Evolutionary conservation across 805 yeast genomes (phyloP).

Genomic region (Yamadazyma ubonensis): DNA sequence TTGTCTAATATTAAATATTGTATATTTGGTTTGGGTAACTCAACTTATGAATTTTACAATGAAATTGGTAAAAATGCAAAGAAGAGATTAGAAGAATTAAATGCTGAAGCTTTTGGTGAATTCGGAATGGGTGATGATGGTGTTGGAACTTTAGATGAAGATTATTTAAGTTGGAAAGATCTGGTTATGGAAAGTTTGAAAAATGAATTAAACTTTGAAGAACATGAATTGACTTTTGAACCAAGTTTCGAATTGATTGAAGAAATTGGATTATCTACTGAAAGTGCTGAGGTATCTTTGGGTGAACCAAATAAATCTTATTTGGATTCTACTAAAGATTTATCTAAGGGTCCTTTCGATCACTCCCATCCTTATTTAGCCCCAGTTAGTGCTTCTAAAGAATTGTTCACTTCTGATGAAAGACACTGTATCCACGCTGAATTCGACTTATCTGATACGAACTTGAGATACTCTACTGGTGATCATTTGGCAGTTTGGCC

Average conservation of each 20-base stretch:
- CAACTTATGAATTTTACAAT: conserved; percentile 90
- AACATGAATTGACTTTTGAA: conserved; percentile 76
- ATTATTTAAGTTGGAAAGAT: conserved; percentile 92
- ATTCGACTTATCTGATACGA: conserved; percentile 73
- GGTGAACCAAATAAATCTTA: conserved; percentile 79
- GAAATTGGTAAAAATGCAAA: conserved; percentile 68
- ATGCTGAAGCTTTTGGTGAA: conserved; percentile 72
- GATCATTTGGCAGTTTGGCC: conserved; percentile 97
- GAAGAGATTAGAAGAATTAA: conserved; percentile 53
- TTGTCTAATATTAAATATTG: conserved; percentile 63
- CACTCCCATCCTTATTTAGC: conserved; percentile 82
- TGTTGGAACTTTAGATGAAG: conserved; percentile 91
- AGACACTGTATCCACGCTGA: conserved; percentile 91
- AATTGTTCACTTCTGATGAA: conserved; percentile 60
- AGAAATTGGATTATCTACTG: conserved; percentile 24
- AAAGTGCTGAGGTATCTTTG: conserved; percentile 37
- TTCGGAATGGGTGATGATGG: conserved; percentile 96
- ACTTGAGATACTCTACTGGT: conserved; percentile 86
- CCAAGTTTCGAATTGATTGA: conserved; percentile 56
- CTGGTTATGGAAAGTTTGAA: conserved; percentile 63
- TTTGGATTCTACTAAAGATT: conserved; percentile 25
- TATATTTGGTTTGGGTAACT: conserved; percentile 90
- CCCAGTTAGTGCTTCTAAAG: conserved; percentile 56
- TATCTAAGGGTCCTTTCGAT: conserved; percentile 71
- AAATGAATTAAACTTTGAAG: conserved; percentile 64